These are phyloP conservation scores for Aspergillus novoparasiticus DNA, from an alignment of 2,329 filamentous ascomycete species.

Conservation along the genomic window DNA sequence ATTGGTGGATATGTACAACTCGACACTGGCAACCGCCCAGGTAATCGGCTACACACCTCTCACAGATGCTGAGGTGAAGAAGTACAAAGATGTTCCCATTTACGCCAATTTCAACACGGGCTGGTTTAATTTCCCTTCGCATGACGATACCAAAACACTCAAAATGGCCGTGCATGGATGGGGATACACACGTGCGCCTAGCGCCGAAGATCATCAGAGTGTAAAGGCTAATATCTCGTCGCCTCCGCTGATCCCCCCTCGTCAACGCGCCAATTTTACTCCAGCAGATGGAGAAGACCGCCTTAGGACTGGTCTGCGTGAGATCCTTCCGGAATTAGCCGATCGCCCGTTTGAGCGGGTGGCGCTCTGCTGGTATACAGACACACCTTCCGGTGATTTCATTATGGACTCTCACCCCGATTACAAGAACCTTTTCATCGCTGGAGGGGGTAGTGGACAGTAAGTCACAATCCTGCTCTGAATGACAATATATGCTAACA, in stretches of 20 bases:
- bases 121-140: conserved; percentile 36
- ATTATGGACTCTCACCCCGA: conserved; percentile 36
- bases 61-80: conserved; percentile 27
- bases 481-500: neutral
- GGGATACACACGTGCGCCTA: conserved; percentile 47
- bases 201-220: conserved; percentile 4
- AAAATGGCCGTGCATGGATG: conserved; percentile 33
- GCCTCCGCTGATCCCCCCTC: conserved; percentile 15
- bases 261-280: conserved; percentile 20
- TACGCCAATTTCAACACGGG: conserved; percentile 30
- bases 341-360: conserved; percentile 28
- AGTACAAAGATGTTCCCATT: conserved; percentile 41
- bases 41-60: conserved; percentile 32
- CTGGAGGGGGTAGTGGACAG: conserved; percentile 15
- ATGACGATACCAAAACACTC: conserved; percentile 25
- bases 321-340: conserved; percentile 23
- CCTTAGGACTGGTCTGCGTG: conserved; percentile 19
- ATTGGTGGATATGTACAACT: conserved; percentile 23
- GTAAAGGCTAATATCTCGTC: conserved; percentile 23
- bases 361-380: conserved; percentile 40
- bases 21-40: conserved; percentile 21
- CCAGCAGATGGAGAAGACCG: conserved; percentile 20
- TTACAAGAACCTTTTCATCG: conserved; percentile 26
- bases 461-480: conserved; percentile 1
- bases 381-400: conserved; percentile 39